Percentiles rank a stretch among this genome's conserved stretches.
Evolutionary conservation across 2,329 filamentous ascomycete genomes (phyloP).

Genomic region (Verticillium nonalfalfae): DNA sequence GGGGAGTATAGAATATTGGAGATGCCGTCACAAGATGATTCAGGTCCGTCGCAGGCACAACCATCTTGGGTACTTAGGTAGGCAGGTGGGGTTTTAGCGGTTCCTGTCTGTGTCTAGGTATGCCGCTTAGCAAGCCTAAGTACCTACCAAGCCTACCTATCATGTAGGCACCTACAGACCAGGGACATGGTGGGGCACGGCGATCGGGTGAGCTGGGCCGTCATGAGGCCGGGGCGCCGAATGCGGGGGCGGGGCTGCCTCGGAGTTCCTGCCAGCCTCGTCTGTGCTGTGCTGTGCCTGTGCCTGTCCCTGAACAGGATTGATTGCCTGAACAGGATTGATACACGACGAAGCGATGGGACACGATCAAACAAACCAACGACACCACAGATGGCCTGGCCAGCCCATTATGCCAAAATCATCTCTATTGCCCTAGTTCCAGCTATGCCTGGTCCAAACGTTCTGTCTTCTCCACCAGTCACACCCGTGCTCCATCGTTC

Average conservation of each 20-base stretch:
- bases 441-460: too few species aligned
- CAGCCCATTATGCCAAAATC: too few species aligned
- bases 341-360: too few species aligned
- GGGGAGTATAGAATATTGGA: not conserved
- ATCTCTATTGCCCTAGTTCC: too few species aligned
- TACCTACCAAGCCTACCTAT: too few species aligned
- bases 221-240: not conserved
- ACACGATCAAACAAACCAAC: not conserved
- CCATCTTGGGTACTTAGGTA: too few species aligned
- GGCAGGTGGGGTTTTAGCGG: too few species aligned
- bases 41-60: not conserved
- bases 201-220: conserved; percentile 13
- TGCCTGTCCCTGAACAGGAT: too few species aligned
- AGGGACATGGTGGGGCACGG: conserved; percentile 10
- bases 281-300: too few species aligned
- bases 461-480: not conserved
- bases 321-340: too few species aligned
- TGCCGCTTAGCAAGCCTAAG: not conserved
- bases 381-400: not conserved
- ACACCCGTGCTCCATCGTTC: not conserved
- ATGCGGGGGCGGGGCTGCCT: not conserved
- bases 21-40: not conserved
- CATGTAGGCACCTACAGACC: not conserved
- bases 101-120: too few species aligned
- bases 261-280: not conserved